A percentile compares a stretch with the other conserved stretches of the same genome.
phyloP scores from a whole-genome alignment of 345 rosid species.

The Physaria fendleri region DNA sequence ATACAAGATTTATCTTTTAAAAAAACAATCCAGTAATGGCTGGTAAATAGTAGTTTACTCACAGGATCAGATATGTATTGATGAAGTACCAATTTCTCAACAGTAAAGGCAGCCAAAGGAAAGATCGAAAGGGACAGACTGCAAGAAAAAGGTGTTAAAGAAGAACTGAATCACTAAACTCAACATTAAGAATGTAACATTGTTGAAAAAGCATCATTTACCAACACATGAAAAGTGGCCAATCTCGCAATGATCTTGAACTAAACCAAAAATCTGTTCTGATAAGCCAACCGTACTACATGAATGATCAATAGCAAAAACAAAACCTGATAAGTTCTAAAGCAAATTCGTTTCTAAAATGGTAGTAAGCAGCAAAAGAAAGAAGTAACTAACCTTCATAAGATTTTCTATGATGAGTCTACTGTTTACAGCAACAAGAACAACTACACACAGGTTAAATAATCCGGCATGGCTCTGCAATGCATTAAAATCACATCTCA shows the following conservation, averaged over 20 bases:
- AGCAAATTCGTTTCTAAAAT: background rate
- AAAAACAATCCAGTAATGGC: background rate
- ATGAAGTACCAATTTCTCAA: conserved; percentile 63
- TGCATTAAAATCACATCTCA: background rate
- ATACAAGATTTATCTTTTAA: background rate
- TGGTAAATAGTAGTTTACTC: conserved; percentile 28
- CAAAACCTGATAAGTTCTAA: background rate
- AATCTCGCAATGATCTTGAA: conserved; percentile 77
- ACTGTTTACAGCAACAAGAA: conserved; percentile 94
- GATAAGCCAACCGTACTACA: conserved; percentile 97
- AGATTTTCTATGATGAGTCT: conserved; percentile 90
- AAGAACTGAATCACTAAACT: background rate
- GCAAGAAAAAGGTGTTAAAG: conserved; percentile 23
- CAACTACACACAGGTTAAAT: conserved; percentile 92
- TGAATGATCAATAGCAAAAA: conserved; percentile 8
- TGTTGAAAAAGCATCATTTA: conserved; percentile 16
- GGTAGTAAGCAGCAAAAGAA: background rate
- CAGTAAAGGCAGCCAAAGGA: conserved; percentile 67
- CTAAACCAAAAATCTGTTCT: conserved; percentile 90
- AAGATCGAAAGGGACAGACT: conserved; percentile 84
- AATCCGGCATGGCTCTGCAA: conserved; percentile 98
- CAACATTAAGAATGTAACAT: background rate
- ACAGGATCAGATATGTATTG: conserved; percentile 58
- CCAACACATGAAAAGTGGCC: conserved; percentile 99
- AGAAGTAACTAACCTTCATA: conserved; percentile 61